Conservation (phyloP, 345 rosid species). For the Noccaea bulbosa region DNA sequence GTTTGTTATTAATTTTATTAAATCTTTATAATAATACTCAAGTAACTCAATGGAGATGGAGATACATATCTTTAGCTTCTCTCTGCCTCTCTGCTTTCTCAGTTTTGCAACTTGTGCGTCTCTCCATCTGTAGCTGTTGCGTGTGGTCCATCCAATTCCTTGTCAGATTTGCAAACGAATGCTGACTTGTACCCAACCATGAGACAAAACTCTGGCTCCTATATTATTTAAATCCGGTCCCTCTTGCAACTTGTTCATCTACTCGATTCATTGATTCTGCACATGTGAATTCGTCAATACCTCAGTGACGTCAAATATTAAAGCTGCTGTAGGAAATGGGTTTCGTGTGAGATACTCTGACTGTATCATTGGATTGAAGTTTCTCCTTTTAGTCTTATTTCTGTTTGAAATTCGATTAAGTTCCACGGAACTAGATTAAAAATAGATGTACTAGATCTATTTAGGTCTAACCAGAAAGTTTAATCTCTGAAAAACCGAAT, state of each 20-base stretch:
- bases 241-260: constrained; percentile 41
- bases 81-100: constrained; percentile 10
- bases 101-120: constrained; percentile 40
- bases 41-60: constrained; percentile 15
- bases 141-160: constrained; percentile 42
- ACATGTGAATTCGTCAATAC: constrained; percentile 7
- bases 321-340: not conserved
- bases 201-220: constrained; percentile 40
- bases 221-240: constrained; percentile 33
- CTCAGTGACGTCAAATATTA: constrained; percentile 10
- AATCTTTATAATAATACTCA: constrained; percentile 39
- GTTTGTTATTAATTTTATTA: not conserved
- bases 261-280: constrained; percentile 27
- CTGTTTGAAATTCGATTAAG: not conserved
- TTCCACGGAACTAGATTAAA: not conserved
- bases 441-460: too few relatives aligned
- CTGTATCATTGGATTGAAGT: too few relatives aligned
- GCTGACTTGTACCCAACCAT: constrained; percentile 45
- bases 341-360: not conserved
- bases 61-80: constrained; percentile 12
- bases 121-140: constrained; percentile 21
- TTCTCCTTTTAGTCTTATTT: constrained; percentile 7
- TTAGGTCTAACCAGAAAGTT: not conserved
- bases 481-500: not conserved
- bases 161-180: constrained; percentile 32